Evolutionary conservation across 164 flowering plant species (phyloP), one percentile per base, ranked within the genome.

Genomic region (Litsea cubeba): DNA sequence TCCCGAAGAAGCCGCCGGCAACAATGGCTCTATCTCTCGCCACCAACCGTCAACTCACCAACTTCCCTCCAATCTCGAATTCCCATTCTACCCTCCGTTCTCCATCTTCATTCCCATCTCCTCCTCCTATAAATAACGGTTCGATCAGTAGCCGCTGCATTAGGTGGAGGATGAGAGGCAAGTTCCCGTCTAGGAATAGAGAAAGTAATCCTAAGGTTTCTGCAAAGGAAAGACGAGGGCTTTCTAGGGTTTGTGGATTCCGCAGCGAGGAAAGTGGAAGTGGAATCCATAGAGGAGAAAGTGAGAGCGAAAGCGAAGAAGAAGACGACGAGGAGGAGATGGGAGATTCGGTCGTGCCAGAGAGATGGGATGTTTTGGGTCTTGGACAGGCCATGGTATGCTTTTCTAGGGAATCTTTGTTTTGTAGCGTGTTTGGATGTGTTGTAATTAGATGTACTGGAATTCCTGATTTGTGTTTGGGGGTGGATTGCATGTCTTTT

Each of bases 361-460:
- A 90, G 66, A 85, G 84, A 80, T 94, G 95, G 98, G 93, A 92
- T 78, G 93, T 92, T 15, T 75, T 94, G 78, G 98, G 98, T 65
- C 95, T 94, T 69, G 98, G 97, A 49, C 98, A 94, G 81, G 98
- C 98, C 74, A 94, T 94, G 98, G 98, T 94, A 83, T 24, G 35
- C 5, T 25, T 54, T 30, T 58, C 51, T 5, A 5, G 35, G 35
- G 35, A 30, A 30, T 30, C 35, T 30, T 30, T 30, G 35, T 30
- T 30, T 30, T 30, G 35, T 30, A 30, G 5, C 35, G 0, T 30
- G 35, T 30, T 30, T 30, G 35, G 35, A 30, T 30, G 35, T 30
- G 4, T 30, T 30, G 35, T 30, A 30, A 30, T 30, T 30, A 30
- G 35, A 30, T 30, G 35, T 30, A 4, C 35, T 30, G 5, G 5